Evolutionary conservation across 129 eudicot genomes (phyloP).

Genomic region (Centaurea solstitialis): DNA sequence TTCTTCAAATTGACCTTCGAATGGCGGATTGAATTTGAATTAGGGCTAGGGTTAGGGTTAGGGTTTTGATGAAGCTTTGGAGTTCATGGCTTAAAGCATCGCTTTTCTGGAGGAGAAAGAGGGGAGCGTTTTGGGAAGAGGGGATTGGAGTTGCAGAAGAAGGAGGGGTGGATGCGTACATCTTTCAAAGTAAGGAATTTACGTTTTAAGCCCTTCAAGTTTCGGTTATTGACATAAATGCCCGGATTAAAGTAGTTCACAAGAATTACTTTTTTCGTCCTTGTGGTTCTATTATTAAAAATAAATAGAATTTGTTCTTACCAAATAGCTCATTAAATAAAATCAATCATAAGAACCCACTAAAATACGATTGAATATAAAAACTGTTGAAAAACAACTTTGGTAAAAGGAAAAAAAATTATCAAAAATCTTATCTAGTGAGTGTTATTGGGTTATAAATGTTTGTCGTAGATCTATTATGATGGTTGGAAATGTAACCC

Average conservation of each 20-base stretch:
- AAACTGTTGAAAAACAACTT: too few relatives aligned
- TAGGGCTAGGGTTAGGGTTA: constrained; percentile 26
- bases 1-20: neutral
- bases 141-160: constrained; percentile 37
- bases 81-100: constrained; percentile 26
- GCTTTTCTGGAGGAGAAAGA: constrained; percentile 2
- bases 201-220: neutral
- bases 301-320: neutral
- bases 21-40: neutral
- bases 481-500: too few relatives aligned
- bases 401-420: too few relatives aligned
- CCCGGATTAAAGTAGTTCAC: neutral
- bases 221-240: neutral
- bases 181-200: neutral
- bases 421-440: too few relatives aligned
- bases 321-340: too few relatives aligned
- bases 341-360: too few relatives aligned
- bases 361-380: too few relatives aligned
- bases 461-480: too few relatives aligned
- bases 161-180: constrained; percentile 50
- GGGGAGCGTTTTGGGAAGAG: constrained; percentile 23
- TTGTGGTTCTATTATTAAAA: neutral
- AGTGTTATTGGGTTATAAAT: too few relatives aligned
- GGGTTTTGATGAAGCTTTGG: constrained; percentile 34
- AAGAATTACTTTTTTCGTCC: neutral